Evolutionary conservation across 768 basidiomycete species (phyloP).

Genomic region (Lyophyllum decastes): DNA sequence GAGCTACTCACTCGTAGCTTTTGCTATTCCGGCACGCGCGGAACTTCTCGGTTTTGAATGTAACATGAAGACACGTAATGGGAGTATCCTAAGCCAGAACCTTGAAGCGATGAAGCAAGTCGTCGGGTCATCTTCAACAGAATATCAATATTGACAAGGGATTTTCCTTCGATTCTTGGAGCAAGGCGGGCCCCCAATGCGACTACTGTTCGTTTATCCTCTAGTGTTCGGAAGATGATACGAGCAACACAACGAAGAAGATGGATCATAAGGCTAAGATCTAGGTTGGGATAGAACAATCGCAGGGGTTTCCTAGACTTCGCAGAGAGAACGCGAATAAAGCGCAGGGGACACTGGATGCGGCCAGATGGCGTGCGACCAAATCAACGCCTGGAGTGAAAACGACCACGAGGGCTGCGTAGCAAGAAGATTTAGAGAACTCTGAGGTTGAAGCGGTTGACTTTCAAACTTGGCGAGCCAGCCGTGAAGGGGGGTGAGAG

Average conservation of each 20-base stretch:
- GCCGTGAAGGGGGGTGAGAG: no score
- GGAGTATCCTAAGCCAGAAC: no score
- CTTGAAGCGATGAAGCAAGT: no score
- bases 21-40: no score
- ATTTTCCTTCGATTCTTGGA: slow-evolving; percentile 37
- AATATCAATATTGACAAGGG: slow-evolving; percentile 47
- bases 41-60: no score
- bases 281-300: slow-evolving; percentile 37
- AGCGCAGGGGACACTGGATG: slow-evolving; percentile 18
- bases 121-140: slow-evolving; percentile 33
- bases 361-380: slow-evolving; percentile 22
- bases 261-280: slow-evolving; percentile 29
- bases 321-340: slow-evolving; percentile 19
- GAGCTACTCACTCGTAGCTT: no score
- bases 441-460: no score
- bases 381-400: slow-evolving; percentile 38
- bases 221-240: slow-evolving; percentile 28
- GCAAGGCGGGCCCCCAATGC: slow-evolving; percentile 47
- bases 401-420: slow-evolving; percentile 19
- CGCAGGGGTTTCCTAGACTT: slow-evolving; percentile 13
- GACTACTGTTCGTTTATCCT: slow-evolving; percentile 38
- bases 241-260: slow-evolving; percentile 35
- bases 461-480: no score
- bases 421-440: no score
- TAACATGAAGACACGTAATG: no score